phyloP scores from a whole-genome alignment of 73 alveolate genomes.

The Stentor coeruleus region DNA sequence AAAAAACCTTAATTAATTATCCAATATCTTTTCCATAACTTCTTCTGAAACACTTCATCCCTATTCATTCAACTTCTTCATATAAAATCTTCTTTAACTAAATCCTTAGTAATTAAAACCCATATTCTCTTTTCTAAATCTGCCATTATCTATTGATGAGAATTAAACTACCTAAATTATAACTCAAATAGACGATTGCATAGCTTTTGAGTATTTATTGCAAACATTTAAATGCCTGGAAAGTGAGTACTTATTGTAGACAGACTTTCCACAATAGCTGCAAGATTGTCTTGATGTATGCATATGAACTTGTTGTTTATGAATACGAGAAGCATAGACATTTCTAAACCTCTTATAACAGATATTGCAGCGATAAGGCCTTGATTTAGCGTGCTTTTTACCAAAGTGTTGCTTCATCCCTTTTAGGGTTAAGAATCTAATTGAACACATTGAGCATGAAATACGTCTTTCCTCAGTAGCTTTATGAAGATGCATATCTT shows the following conservation, averaged over 20 bases:
- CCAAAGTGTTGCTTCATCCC: constrained; percentile 4
- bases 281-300: neutral
- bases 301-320: neutral
- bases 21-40: too few relatives aligned
- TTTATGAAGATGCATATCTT: neutral
- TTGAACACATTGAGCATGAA: neutral
- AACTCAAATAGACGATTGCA: too few relatives aligned
- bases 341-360: neutral
- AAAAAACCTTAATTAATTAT: too few relatives aligned
- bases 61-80: too few relatives aligned
- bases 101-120: too few relatives aligned
- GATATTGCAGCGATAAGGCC: neutral
- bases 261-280: neutral
- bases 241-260: neutral
- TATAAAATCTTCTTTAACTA: too few relatives aligned
- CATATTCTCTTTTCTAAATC: too few relatives aligned
- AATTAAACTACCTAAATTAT: too few relatives aligned
- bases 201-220: too few relatives aligned
- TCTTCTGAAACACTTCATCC: too few relatives aligned
- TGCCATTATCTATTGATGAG: too few relatives aligned
- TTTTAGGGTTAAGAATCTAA: neutral
- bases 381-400: neutral
- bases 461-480: neutral
- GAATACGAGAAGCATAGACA: neutral
- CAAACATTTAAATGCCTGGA: neutral